Evolutionary conservation across 306 rosid genomes (phyloP).

Genomic region (Cercis canadensis): DNA sequence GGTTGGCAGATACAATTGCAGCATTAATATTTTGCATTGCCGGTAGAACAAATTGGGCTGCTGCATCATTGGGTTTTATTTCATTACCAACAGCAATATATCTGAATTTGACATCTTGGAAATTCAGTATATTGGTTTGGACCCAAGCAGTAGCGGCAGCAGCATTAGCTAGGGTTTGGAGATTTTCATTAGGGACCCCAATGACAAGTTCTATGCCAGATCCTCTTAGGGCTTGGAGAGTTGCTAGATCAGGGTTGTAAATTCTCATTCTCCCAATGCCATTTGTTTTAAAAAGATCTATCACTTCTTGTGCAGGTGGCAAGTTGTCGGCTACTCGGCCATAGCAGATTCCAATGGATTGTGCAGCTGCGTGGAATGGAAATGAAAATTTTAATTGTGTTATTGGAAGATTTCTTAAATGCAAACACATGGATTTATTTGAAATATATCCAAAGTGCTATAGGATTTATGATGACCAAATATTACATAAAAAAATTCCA

Average conservation of each 20-base stretch:
- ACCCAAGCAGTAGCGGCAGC: slow-evolving; percentile 41
- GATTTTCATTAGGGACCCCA: slow-evolving; percentile 8
- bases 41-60: slow-evolving; percentile 30
- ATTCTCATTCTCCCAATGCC: slow-evolving; percentile 44
- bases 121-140: slow-evolving; percentile 24
- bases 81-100: slow-evolving; percentile 54
- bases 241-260: slow-evolving; percentile 34
- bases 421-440: too few relatives aligned
- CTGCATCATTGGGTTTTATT: slow-evolving; percentile 4
- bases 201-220: slow-evolving; percentile 41
- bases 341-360: slow-evolving; percentile 49
- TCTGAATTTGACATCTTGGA: slow-evolving; percentile 43
- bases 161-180: slow-evolving; percentile 10
- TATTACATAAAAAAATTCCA: too few relatives aligned
- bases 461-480: too few relatives aligned
- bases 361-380: slow-evolving; percentile 29
- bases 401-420: too few relatives aligned
- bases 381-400: neutral
- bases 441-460: too few relatives aligned
- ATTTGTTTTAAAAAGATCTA: slow-evolving; percentile 30
- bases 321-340: slow-evolving; percentile 42
- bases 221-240: slow-evolving; percentile 49
- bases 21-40: slow-evolving; percentile 44
- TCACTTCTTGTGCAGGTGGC: slow-evolving; percentile 41
- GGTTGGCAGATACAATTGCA: slow-evolving; percentile 32